A percentile compares a stretch with the other conserved stretches of the same genome.
These are phyloP conservation scores for Lathyrus aphaca DNA, from an alignment of 306 rosid genomes.

Conservation along the genomic window DNA sequence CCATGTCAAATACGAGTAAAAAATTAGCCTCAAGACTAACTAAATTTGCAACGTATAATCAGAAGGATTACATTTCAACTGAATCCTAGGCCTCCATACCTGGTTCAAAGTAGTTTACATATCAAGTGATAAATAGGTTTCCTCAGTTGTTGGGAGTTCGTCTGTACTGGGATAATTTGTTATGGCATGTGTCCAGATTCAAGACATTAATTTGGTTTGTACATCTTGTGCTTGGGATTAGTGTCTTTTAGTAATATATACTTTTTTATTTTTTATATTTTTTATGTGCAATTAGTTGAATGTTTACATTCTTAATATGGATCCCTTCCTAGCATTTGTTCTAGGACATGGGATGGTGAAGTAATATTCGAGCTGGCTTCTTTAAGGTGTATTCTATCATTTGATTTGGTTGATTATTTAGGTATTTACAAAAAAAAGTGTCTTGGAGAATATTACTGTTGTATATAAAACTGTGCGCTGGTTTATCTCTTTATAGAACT, in stretches of 20 bases:
- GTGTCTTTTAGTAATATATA: too few species aligned
- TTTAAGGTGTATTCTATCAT: conserved; percentile 11
- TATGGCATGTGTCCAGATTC: neutral
- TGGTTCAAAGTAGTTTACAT: conserved; percentile 1
- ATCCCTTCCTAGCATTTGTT: conserved; percentile 23
- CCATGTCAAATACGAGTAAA: neutral
- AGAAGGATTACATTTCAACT: conserved; percentile 5
- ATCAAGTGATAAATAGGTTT: neutral
- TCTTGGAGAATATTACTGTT: conserved; percentile 21
- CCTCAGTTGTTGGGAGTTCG: neutral
- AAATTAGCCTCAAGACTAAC: conserved; percentile 23
- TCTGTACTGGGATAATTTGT: neutral
- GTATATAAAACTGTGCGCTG: conserved; percentile 13
- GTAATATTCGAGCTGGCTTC: conserved; percentile 1
- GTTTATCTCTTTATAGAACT: conserved; percentile 21
- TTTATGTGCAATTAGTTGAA: conserved; percentile 11
- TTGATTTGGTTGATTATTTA: conserved; percentile 27
- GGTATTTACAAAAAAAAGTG: neutral
- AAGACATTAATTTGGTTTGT: neutral
- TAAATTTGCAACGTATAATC: conserved; percentile 4
- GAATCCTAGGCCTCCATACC: neutral
- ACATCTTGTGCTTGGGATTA: too few species aligned
- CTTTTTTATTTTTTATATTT: too few species aligned
- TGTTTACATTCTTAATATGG: conserved; percentile 23
- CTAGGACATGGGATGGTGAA: neutral